These are phyloP conservation scores for Colletotrichum sp. DNA, from an alignment of 2,329 filamentous ascomycete genomes.

Conservation along the genomic window DNA sequence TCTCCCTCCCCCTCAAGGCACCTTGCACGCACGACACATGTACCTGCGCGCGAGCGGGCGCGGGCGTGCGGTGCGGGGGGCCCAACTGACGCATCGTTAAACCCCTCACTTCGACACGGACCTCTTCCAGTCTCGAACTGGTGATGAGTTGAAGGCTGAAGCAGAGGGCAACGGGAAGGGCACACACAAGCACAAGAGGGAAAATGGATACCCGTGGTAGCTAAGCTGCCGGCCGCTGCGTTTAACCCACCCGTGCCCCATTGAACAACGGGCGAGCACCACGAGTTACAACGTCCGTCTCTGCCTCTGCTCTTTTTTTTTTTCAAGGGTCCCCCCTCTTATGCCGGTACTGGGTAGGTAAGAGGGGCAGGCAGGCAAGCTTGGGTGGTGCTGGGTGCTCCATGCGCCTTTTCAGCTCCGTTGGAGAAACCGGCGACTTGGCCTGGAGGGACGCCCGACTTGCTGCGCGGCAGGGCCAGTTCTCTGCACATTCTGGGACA, in stretches of 20 bases:
- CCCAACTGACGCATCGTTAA: not conserved
- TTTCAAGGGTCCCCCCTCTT: not conserved
- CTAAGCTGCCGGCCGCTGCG: not conserved
- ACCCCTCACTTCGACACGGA: constrained; percentile 12
- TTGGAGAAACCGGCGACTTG: not conserved
- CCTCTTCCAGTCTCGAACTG: not conserved
- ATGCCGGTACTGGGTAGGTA: constrained; percentile 8
- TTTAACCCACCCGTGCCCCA: not conserved
- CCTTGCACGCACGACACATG: not conserved
- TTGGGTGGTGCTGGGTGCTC: not conserved
- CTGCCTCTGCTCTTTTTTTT: not conserved
- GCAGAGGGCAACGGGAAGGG: not conserved
- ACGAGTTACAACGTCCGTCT: not conserved
- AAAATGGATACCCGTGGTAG: not conserved
- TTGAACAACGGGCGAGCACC: not conserved
- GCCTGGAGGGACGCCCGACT: not conserved
- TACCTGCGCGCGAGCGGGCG: not conserved
- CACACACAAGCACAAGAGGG: not conserved
- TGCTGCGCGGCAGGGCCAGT: not conserved
- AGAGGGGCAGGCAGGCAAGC: not conserved
- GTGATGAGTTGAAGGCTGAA: not conserved
- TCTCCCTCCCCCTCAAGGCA: not conserved
- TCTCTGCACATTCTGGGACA: not conserved
- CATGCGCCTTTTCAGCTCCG: not conserved
- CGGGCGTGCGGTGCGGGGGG: not conserved